Conservation (phyloP, 2,329 filamentous ascomycete genomes). For the Domatiomyces catenatus region DNA sequence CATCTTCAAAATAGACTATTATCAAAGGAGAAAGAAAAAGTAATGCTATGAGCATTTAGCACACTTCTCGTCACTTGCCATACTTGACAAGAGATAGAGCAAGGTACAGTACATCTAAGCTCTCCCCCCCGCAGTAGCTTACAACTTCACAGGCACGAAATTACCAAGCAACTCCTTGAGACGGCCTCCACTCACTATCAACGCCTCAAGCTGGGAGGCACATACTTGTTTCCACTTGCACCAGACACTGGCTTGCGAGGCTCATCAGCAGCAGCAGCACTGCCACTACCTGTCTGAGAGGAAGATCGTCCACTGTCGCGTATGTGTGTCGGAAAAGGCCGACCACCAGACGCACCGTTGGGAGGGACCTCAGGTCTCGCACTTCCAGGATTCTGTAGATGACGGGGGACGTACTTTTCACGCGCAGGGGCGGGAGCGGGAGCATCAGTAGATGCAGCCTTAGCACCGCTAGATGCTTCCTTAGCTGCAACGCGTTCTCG, state of each 20-base stretch:
- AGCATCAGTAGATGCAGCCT: slow-evolving; percentile 4
- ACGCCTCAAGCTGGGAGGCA: slow-evolving; percentile 15
- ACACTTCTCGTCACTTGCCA: not conserved
- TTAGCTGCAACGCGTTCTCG: slow-evolving; percentile 45
- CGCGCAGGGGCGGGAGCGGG: slow-evolving; percentile 6
- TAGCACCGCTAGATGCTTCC: slow-evolving; percentile 17
- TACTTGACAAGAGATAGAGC: not conserved
- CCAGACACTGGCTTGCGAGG: slow-evolving; percentile 9
- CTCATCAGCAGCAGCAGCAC: slow-evolving; percentile 7
- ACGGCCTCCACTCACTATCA: slow-evolving; percentile 2
- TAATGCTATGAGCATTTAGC: not conserved
- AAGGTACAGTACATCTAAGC: not conserved
- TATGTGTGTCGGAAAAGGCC: slow-evolving; percentile 21
- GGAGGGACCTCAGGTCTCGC: slow-evolving; percentile 17
- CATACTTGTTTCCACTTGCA: slow-evolving; percentile 10
- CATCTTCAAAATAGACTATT: too few species aligned
- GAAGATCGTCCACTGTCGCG: slow-evolving; percentile 19
- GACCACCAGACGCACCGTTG: slow-evolving; percentile 19
- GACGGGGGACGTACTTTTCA: slow-evolving; percentile 24
- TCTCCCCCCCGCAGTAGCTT: not conserved
- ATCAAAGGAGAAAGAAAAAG: too few species aligned
- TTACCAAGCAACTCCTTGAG: not conserved
- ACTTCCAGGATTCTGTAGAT: slow-evolving; percentile 17
- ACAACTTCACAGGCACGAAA: not conserved
- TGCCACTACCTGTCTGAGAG: slow-evolving; percentile 10